These are phyloP conservation scores for Exophiala sp. DNA, from an alignment of 2,329 filamentous ascomycete genomes.

Conservation along the genomic window DNA sequence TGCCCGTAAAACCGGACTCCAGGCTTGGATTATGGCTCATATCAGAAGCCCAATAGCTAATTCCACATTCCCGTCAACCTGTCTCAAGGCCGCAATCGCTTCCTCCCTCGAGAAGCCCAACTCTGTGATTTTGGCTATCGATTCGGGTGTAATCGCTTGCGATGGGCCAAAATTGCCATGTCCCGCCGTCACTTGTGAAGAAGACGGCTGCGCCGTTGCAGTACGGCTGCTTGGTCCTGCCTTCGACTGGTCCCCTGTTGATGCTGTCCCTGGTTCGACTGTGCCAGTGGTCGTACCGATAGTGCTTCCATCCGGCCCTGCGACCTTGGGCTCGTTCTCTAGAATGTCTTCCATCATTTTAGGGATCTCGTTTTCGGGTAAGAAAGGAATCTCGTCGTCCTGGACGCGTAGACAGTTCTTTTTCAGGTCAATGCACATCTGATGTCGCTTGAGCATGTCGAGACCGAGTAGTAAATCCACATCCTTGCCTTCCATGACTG, in stretches of 20 bases:
- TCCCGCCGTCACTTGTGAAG: conserved; percentile 24
- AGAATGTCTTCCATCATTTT: conserved; percentile 64
- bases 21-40: conserved; percentile 1
- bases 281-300: conserved; percentile 80
- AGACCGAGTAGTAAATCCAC: conserved; percentile 89
- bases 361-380: conserved; percentile 92
- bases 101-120: conserved; percentile 71
- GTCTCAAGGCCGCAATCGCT: conserved; percentile 73
- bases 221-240: conserved; percentile 16
- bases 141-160: conserved; percentile 51
- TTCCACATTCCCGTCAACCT: conserved; percentile 79
- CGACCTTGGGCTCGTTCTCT: conserved; percentile 73
- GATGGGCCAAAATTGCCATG: conserved; percentile 23
- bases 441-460: conserved; percentile 95
- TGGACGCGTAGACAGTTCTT: conserved; percentile 83
- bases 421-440: conserved; percentile 82
- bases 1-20: not conserved
- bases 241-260: not conserved
- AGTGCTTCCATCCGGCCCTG: conserved; percentile 79
- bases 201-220: conserved; percentile 21
- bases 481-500: conserved; percentile 97
- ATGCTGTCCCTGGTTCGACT: conserved; percentile 27
- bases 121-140: conserved; percentile 68
- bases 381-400: conserved; percentile 78
- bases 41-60: conserved; percentile 72